Base-by-base conservation (phyloP, 805 yeast species). In the Tetrapisispora taiwanensis region DNA sequence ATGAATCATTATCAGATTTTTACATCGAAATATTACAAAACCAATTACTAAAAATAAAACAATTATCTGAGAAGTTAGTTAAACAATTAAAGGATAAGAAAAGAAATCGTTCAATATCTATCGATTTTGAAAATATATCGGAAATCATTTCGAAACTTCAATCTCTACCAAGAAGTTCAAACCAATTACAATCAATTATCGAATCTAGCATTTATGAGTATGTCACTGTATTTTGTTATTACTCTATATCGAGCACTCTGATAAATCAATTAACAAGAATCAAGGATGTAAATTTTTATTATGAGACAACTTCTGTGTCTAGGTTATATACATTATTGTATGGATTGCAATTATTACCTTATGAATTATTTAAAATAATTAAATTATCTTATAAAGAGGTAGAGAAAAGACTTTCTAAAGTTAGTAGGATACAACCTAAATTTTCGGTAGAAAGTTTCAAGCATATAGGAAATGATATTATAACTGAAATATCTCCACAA, bases 271-370 rank as follows among this genome's bases (percentile, higher is more conserved):
- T 59, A 17, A 55, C 58, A 7, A 30, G 20, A n/a, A 44, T 49
- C 4, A 46, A 50, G n/a, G 57, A 52, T n/a, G 48, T 53, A 4
- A 48, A 45, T n/a, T 22, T 38, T 12, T 59, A 58, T 46, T 59
- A 45, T 43, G 44, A 50, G 14, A 42, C 46, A 1, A 44, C 53
- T 7, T 26, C 41, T 7, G 41, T 37, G 33, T 50, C 60, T n/a
- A 44, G 40, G 8, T 30, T 40, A 9, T 50, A 49, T 38, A 51
- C 54, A n/a, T 24, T 52, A 4, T 42, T 53, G 2, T 57, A 56
- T 41, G 46, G 50, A 3, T 31, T 59, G 22, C 64, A 59, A 42
- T 51, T 53, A 10, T 42, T 52, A 19, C 53, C 48, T 9, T 41
- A n/a, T 12, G 43, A 35, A 12, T 2, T 41, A 6, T 35, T 14